Evolutionary conservation across 2,329 filamentous ascomycete genomes (phyloP), one percentile per base, ranked within the genome.

Genomic region (Bipolaris zeicola): DNA sequence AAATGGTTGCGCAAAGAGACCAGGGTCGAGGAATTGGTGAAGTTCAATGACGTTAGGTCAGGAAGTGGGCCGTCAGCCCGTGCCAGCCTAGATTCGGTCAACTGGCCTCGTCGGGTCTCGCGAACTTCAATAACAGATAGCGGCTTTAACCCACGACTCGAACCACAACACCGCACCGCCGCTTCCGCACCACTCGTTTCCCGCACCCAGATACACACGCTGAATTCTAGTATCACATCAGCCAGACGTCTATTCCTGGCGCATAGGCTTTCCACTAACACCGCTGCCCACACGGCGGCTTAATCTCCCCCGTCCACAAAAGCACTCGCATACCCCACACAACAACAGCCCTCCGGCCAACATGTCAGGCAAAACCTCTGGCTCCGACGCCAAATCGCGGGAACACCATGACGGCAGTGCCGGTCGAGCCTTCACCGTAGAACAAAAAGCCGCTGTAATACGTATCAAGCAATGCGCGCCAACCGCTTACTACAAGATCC

Each of bases 401-500:
- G 83, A 87, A 55, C 89, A 92, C 78, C 88, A 91, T 74, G 89
- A 92, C 74, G 89, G 89, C 64, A 89, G 89, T 76, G 85, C 89
- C 65, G 86, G 86, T 57, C 87, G 91, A 67, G 85, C 90, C 73
- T 96, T 87, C 78, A 99, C 95, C 1, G 82, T 86, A 28, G 93
- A 97, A 68, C 95, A 99, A 74, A 95, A 96, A 76, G 88, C 90
- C 1, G 94, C 94, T 24, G 95, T 99, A 31, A 80, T 96, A 68
- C 87, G 95, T 64, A 95, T 99, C 74, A 88, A 91, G 64, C 86
- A 85, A 80, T 99, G 95, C 79, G 82, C 84, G 37, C 81, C 90
- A 20, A 97, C 92, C 3, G 91, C 91, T 16, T 99, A 96, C 78
- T 99, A 99, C 81, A 95, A 98, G 75, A 98, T 99, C 66, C 80